These are phyloP conservation scores for Penicillium crustosum DNA, from an alignment of 2,329 filamentous ascomycete genomes.

Conservation along the genomic window DNA sequence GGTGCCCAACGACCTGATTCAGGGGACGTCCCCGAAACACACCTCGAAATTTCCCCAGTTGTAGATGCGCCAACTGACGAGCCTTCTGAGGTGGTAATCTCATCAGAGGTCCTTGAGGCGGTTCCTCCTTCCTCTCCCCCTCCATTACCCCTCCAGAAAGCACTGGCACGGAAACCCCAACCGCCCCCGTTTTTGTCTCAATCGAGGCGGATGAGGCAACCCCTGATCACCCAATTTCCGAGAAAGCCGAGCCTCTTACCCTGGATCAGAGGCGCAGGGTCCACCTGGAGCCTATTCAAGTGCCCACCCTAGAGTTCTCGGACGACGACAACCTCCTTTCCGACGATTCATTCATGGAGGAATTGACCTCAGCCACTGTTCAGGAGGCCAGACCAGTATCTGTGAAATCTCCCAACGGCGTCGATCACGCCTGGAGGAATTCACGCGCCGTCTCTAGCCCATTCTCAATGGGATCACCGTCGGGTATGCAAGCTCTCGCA, in stretches of 20 bases:
- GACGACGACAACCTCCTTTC: constrained; percentile 46
- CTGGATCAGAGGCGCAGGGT: constrained; percentile 38
- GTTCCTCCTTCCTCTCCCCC: constrained; percentile 21
- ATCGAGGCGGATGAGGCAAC: constrained; percentile 24
- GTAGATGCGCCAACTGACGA: constrained; percentile 21
- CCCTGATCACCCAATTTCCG: constrained; percentile 23
- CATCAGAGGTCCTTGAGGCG: constrained; percentile 18
- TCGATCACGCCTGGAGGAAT: constrained; percentile 38
- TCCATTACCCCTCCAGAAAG: constrained; percentile 16
- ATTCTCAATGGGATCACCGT: constrained; percentile 27
- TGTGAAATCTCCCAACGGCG: constrained; percentile 68
- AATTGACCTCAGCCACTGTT: constrained; percentile 76
- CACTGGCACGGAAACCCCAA: constrained; percentile 19
- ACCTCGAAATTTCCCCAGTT: constrained; percentile 18
- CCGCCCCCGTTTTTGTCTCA: constrained; percentile 21
- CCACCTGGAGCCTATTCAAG: constrained; percentile 55
- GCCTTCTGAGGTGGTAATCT: constrained; percentile 10
- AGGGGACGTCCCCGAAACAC: constrained; percentile 23
- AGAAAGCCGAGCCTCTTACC: constrained; percentile 23
- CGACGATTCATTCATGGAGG: constrained; percentile 81
- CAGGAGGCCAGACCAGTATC: constrained; percentile 79
- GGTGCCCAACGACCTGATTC: constrained; percentile 26
- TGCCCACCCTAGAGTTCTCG: constrained; percentile 40
- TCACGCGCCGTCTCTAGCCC: constrained; percentile 45
- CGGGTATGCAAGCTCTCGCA: constrained; percentile 33